Base-by-base conservation (phyloP, 768 basidiomycete genomes). In the Macrolepiota fuliginosa region DNA sequence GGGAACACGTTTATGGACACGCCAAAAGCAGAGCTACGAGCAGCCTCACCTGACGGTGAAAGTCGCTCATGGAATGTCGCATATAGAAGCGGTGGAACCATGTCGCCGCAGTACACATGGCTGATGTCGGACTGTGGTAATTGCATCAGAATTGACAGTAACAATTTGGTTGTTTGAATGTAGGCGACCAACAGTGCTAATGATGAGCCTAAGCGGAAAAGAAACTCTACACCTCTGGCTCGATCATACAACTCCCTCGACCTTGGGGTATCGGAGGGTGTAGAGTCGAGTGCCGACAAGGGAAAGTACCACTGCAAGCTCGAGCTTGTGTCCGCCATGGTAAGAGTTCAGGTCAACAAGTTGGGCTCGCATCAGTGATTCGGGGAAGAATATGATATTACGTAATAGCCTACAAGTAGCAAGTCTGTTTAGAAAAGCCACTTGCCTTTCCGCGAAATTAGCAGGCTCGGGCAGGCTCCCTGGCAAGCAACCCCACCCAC, bases 11-110 rank as follows among this genome's bases (percentile, higher is more conserved):
- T 62, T 45, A 57, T 56, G 54, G 52, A 32, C 29, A 37, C 54
- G 39, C 64, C 61, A 64, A 50, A 58, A 61, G 63, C 24, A 52
- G 25, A 32, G 32, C 56, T 51, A 56, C n/a, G 11, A 62, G 63
- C n/a, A 47, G 62, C 36, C 78, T 64, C 74, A 90, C 92, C 79
- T 91, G 89, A 45, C 87, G 82, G 66, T 90, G 88, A 68, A 90
- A 89, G 68, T 92, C 90, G 67, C 89, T 86, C 83, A 92, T 84
- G 27, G 91, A 85, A 70, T 84, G 88, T 62, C 92, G 82, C 92
- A 94, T 92, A 72, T 91, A 94, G 73, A 94, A 94, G 12, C 93
- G 83, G 72, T 94, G 93, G 66, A 94, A 92, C 90, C 92, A 94
- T 5, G 89, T 91, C 25, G 92, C 91, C 25, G 93, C 91, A 25